Evolutionary conservation across 495 filamentous ascomycete genomes (phyloP).

Genomic region (Penicillium tannophilum): DNA sequence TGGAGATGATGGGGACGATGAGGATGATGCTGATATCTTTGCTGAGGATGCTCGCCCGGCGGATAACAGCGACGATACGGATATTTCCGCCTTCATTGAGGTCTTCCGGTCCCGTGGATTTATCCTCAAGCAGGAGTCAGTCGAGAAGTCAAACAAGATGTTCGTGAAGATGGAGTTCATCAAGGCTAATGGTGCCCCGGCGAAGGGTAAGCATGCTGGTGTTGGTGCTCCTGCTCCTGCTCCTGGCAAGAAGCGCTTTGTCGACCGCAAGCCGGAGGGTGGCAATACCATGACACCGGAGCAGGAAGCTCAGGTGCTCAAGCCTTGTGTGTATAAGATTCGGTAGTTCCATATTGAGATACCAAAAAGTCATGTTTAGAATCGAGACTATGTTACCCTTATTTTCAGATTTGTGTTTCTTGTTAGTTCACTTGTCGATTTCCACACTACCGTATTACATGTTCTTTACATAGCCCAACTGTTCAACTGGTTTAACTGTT

Average conservation of each 20-base stretch:
- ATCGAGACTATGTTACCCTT: background rate
- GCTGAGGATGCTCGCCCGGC: slow-evolving; percentile 49
- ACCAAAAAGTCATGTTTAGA: slow-evolving; percentile 2
- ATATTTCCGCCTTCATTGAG: slow-evolving; percentile 86
- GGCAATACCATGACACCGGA: slow-evolving; percentile 51
- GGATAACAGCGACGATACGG: slow-evolving; percentile 62
- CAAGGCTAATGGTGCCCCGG: slow-evolving; percentile 66
- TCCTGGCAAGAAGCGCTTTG: slow-evolving; percentile 58
- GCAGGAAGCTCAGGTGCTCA: slow-evolving; percentile 72
- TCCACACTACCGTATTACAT: background rate
- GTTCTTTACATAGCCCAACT: background rate
- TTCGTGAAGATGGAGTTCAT: slow-evolving; percentile 95
- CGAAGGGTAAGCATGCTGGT: slow-evolving; percentile 67
- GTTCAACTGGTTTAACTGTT: too few relatives aligned
- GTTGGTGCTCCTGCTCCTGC: slow-evolving; percentile 38
- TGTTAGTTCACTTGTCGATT: background rate
- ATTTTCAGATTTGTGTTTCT: background rate
- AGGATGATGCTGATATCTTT: slow-evolving; percentile 49
- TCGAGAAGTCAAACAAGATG: slow-evolving; percentile 93
- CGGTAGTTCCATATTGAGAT: slow-evolving; percentile 50
- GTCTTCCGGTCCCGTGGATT: slow-evolving; percentile 80
- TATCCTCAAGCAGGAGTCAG: slow-evolving; percentile 59
- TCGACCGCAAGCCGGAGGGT: slow-evolving; percentile 55
- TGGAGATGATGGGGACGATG: slow-evolving; percentile 39
- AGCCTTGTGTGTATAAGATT: slow-evolving; percentile 97